phyloP scores from a whole-genome alignment of 805 yeast species.

The Jamesozyma spencerorum region DNA sequence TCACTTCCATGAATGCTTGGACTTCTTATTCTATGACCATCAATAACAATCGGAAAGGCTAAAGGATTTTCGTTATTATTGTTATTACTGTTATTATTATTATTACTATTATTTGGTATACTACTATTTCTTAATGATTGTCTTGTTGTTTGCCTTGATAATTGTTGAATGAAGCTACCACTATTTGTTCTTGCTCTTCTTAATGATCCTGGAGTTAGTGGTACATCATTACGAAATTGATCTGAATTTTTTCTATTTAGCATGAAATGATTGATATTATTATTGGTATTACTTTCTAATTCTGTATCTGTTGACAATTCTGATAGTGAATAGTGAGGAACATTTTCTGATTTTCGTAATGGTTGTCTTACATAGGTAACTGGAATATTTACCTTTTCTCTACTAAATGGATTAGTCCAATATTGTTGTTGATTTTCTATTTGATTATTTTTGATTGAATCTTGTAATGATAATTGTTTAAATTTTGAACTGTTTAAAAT shows the following conservation, averaged over 20 bases:
- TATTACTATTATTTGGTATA: neutral
- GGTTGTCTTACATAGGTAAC: neutral
- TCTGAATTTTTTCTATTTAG: neutral
- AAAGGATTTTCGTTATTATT: neutral
- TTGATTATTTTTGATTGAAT: neutral
- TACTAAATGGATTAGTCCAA: conserved; percentile 6
- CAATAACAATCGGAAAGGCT: too few relatives aligned
- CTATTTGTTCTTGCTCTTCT: conserved; percentile 8
- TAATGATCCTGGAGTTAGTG: neutral
- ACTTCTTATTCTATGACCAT: neutral
- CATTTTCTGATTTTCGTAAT: conserved; percentile 1
- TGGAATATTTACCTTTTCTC: neutral
- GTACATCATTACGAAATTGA: neutral
- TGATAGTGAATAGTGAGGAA: neutral
- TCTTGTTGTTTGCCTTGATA: conserved; percentile 4
- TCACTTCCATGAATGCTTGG: neutral
- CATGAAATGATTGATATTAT: neutral
- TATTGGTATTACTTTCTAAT: neutral
- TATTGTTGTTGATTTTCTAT: too few relatives aligned
- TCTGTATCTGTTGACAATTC: neutral
- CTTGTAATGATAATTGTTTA: neutral
- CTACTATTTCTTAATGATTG: neutral
- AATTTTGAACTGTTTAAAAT: neutral
- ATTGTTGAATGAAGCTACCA: conserved; percentile 6
- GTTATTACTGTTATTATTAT: neutral